Conservation (phyloP, 352 stramenopile genomes). For the Globisporangium recalcitrans region DNA sequence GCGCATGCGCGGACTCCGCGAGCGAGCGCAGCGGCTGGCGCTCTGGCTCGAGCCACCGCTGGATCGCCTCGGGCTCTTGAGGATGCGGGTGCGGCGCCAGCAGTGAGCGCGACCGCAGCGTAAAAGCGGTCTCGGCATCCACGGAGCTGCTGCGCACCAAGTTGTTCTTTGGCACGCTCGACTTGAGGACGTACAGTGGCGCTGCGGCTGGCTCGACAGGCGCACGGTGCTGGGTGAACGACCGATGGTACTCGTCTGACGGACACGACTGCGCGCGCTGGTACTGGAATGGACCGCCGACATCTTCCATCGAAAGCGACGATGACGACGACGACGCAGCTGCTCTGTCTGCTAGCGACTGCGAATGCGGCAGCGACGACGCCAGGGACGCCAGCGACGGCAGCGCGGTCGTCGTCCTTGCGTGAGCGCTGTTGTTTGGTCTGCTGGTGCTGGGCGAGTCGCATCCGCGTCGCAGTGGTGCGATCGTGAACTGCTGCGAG, state of each 20-base stretch:
- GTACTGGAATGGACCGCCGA: conserved; percentile 58
- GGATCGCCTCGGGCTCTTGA: conserved; percentile 10
- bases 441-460: neutral
- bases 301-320: conserved; percentile 24
- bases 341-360: neutral
- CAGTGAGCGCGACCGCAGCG: conserved; percentile 20
- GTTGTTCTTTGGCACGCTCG: conserved; percentile 29
- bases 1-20: conserved; percentile 51
- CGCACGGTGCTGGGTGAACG: neutral
- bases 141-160: conserved; percentile 64
- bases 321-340: neutral
- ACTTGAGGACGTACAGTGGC: conserved; percentile 19
- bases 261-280: conserved; percentile 63
- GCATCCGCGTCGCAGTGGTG: conserved; percentile 14
- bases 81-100: conserved; percentile 11
- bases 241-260: conserved; percentile 36
- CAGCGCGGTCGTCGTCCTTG: conserved; percentile 18
- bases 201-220: conserved; percentile 8
- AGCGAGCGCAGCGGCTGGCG: conserved; percentile 41
- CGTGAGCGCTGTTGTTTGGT: conserved; percentile 10
- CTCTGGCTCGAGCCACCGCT: conserved; percentile 14
- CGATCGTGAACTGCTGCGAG: conserved; percentile 23
- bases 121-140: conserved; percentile 31
- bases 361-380: conserved; percentile 19
- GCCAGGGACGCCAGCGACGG: conserved; percentile 21